Conservation (phyloP, 164 flowering plant genomes). For the Annona squamosa region DNA sequence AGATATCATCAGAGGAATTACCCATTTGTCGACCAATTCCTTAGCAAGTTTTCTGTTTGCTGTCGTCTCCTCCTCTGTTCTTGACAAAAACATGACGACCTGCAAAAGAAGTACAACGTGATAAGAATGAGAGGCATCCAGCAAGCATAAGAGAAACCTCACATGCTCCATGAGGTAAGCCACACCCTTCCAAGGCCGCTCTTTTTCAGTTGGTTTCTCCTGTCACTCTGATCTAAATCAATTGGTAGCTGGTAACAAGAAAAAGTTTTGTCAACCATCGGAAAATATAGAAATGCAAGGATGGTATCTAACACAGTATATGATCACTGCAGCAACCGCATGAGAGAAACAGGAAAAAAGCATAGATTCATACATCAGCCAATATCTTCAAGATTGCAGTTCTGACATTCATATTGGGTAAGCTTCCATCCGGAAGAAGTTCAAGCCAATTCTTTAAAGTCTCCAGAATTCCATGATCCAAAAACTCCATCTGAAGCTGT, state of each 20-base stretch:
- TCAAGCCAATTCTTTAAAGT: slow-evolving; percentile 89
- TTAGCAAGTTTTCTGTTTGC: slow-evolving; percentile 87
- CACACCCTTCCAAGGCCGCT: slow-evolving; percentile 89
- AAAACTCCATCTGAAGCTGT: slow-evolving; percentile 85
- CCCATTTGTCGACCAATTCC: slow-evolving; percentile 99
- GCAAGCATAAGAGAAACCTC: not conserved
- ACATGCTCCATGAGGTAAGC: not conserved
- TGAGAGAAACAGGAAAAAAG: not conserved
- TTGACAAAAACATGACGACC: slow-evolving; percentile 98
- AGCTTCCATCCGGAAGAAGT: slow-evolving; percentile 96
- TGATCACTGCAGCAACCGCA: not conserved
- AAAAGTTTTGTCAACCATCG: slow-evolving; percentile 14
- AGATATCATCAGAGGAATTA: slow-evolving; percentile 20
- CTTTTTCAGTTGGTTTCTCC: slow-evolving; percentile 80
- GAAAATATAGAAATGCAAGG: not conserved
- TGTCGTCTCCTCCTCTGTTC: slow-evolving; percentile 90
- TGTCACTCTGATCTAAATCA: slow-evolving; percentile 75
- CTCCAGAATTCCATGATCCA: slow-evolving; percentile 87
- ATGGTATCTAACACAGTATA: not conserved
- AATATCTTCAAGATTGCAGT: slow-evolving; percentile 70
- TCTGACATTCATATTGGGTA: slow-evolving; percentile 85
- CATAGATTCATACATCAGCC: slow-evolving; percentile 49
- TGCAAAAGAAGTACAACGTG: slow-evolving; percentile 19
- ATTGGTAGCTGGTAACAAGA: slow-evolving; percentile 62
- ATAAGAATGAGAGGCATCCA: not conserved